phyloP scores from a whole-genome alignment of 192 early-diverging fungal genomes.

The Pilaira anomala region DNA sequence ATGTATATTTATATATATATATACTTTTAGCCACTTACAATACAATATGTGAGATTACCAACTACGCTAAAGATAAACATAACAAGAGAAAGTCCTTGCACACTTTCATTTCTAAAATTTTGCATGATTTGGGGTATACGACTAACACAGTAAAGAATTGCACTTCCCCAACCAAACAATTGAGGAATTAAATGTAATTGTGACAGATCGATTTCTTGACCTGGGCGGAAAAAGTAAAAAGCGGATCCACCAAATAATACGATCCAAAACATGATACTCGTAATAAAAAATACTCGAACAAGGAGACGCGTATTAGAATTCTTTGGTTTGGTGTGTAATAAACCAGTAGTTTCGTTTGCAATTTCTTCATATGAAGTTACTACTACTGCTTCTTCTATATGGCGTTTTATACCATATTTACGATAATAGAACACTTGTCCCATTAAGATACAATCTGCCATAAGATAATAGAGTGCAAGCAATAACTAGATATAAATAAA shows the following conservation, averaged over 20 bases:
- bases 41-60: constrained; percentile 66
- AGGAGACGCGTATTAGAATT: constrained; percentile 2
- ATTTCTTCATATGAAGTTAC: not conserved
- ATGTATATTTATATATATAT: not conserved
- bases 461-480: constrained; percentile 68
- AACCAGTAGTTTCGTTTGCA: not conserved
- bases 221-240: constrained; percentile 9
- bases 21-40: constrained; percentile 40
- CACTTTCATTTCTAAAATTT: constrained; percentile 68
- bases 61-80: constrained; percentile 86
- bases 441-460: constrained; percentile 65
- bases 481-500: constrained; percentile 39
- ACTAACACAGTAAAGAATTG: constrained; percentile 64
- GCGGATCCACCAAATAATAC: not conserved
- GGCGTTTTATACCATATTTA: constrained; percentile 27
- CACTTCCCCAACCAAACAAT: constrained; percentile 72
- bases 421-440: constrained; percentile 70
- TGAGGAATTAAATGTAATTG: constrained; percentile 49
- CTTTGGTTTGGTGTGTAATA: no score
- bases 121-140: constrained; percentile 83
- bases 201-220: constrained; percentile 12
- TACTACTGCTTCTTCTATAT: constrained; percentile 14
- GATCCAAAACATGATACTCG: constrained; percentile 4
- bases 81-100: constrained; percentile 70
- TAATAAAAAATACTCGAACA: constrained; percentile 15